Conservation (phyloP, 1,139 yeast genomes). For the Yamadazyma triangularis region DNA sequence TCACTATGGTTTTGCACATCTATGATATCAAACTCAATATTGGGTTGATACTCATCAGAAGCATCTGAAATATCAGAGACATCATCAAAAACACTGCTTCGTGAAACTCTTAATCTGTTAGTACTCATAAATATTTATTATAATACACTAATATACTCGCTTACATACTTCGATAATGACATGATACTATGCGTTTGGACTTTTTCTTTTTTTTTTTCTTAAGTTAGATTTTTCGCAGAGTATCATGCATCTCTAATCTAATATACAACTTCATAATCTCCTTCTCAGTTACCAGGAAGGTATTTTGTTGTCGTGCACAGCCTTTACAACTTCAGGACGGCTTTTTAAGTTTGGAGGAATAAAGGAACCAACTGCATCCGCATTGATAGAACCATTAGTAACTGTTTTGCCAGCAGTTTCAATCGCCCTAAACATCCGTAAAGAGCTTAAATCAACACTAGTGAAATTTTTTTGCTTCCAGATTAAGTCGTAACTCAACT, state of each 20-base stretch:
- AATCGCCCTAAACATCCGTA: slow-evolving; percentile 19
- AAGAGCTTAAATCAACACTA: slow-evolving; percentile 25
- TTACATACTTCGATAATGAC: no score
- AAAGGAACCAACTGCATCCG: slow-evolving; percentile 11
- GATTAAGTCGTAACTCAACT: slow-evolving; percentile 16
- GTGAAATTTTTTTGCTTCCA: slow-evolving; percentile 17
- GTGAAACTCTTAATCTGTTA: slow-evolving; percentile 37
- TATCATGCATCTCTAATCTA: no score
- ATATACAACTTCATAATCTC: no score
- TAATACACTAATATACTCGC: no score
- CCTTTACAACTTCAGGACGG: slow-evolving; percentile 30
- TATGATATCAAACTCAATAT: slow-evolving; percentile 51
- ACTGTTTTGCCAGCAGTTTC: no score
- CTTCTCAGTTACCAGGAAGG: no score
- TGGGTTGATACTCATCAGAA: slow-evolving; percentile 16
- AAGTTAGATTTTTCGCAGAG: no score
- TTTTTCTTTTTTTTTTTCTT: no score
- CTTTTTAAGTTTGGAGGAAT: slow-evolving; percentile 35
- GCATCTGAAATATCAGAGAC: slow-evolving; percentile 12
- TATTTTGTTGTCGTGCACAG: slow-evolving; percentile 26
- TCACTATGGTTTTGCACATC: slow-evolving; percentile 29
- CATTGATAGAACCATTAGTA: no score
- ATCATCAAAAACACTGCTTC: slow-evolving; percentile 28
- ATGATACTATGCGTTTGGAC: no score
- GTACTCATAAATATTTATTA: no score